Evolutionary conservation across 805 yeast genomes (phyloP).

Genomic region (Isabelozyma gotoi): DNA sequence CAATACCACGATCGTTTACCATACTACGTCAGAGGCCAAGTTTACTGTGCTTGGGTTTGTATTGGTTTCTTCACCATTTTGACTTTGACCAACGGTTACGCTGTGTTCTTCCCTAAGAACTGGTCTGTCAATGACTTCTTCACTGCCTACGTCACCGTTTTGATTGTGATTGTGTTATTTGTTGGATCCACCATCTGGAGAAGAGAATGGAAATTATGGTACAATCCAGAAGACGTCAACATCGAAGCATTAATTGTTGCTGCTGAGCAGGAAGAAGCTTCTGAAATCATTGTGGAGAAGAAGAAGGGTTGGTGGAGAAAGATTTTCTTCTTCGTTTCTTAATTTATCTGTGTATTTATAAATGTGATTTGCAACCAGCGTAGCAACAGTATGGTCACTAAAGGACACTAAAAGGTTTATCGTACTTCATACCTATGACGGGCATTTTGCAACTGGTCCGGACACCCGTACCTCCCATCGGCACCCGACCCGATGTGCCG

Average conservation of each 20-base stretch:
- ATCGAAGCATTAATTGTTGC: slow-evolving; percentile 1
- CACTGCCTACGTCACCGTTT: slow-evolving; percentile 3
- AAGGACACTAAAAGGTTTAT: too few species aligned
- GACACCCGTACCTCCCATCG: too few species aligned
- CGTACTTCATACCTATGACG: too few species aligned
- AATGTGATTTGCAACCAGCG: neutral
- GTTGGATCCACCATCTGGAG: neutral
- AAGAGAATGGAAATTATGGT: slow-evolving; percentile 3
- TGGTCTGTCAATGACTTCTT: slow-evolving; percentile 5
- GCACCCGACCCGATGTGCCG: too few species aligned
- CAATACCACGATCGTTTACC: slow-evolving; percentile 50
- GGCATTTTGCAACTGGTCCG: too few species aligned
- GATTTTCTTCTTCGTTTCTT: slow-evolving; percentile 2
- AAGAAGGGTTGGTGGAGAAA: slow-evolving; percentile 1
- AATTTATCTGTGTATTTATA: neutral
- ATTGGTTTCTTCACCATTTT: slow-evolving; percentile 45
- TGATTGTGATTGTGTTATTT: slow-evolving; percentile 3
- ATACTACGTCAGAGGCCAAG: slow-evolving; percentile 49
- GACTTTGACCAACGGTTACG: slow-evolving; percentile 62
- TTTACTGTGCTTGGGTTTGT: slow-evolving; percentile 49
- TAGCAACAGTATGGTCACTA: too few species aligned
- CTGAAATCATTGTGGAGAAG: neutral
- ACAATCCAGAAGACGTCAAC: slow-evolving; percentile 4
- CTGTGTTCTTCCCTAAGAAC: slow-evolving; percentile 1
- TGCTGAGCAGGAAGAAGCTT: slow-evolving; percentile 4